Evolutionary conservation across 106 monocot species (phyloP).

Genomic region (Acanthochlamys bracteata): DNA sequence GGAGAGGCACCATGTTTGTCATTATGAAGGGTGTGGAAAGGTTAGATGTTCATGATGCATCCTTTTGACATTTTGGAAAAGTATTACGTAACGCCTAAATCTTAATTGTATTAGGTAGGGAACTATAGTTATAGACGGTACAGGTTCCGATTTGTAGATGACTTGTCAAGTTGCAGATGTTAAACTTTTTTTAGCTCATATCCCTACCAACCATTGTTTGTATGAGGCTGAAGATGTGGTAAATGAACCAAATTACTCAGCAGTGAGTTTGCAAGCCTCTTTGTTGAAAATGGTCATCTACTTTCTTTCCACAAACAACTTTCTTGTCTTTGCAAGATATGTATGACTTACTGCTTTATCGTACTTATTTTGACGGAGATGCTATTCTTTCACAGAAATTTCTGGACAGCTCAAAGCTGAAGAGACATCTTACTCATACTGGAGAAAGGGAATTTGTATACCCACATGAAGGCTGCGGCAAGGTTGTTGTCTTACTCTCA

Average conservation of each 20-base stretch:
- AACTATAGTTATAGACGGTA: too few species aligned
- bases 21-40: slow-evolving; percentile 66
- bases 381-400: slow-evolving; percentile 65
- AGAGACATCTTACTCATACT: slow-evolving; percentile 86
- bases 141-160: background rate
- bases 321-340: background rate
- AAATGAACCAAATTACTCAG: background rate
- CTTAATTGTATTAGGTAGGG: background rate
- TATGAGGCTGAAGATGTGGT: background rate
- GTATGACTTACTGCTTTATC: background rate
- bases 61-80: too few species aligned
- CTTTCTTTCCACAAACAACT: background rate
- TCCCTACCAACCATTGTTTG: background rate
- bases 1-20: slow-evolving; percentile 56
- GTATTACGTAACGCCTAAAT: background rate
- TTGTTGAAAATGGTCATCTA: background rate
- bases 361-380: background rate
- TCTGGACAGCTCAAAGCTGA: slow-evolving; percentile 87
- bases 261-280: background rate
- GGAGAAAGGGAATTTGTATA: slow-evolving; percentile 69
- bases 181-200: background rate
- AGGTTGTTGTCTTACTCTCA: slow-evolving; percentile 34
- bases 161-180: background rate
- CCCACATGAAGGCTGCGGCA: slow-evolving; percentile 79
- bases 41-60: slow-evolving; percentile 12